These are phyloP conservation scores for Macroventuria anomochaeta DNA, from an alignment of 2,329 filamentous ascomycete genomes.

Conservation along the genomic window DNA sequence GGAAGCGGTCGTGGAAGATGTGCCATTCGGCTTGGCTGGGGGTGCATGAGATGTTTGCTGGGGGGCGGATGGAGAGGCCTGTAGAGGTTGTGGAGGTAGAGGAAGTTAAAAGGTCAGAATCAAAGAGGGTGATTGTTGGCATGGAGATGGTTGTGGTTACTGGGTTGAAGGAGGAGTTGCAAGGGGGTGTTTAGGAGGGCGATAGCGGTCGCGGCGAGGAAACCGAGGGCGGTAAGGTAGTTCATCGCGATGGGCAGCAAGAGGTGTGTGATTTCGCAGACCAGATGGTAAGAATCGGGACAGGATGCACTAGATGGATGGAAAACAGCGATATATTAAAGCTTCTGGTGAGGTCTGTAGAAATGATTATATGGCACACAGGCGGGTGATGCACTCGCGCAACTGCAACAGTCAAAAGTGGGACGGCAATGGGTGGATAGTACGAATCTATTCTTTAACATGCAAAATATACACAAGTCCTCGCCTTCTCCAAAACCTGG, in stretches of 20 bases:
- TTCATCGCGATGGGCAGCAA: no score
- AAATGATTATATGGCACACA: no score
- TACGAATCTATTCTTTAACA: conserved; percentile 11
- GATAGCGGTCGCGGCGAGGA: neutral
- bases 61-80: no score
- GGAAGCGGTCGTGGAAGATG: neutral
- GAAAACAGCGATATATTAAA: no score
- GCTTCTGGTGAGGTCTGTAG: no score
- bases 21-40: neutral
- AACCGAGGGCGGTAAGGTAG: neutral
- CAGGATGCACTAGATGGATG: no score
- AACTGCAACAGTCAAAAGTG: neutral
- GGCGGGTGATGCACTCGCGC: neutral
- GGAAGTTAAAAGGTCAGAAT: no score
- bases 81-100: no score
- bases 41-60: neutral
- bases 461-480: conserved; percentile 13
- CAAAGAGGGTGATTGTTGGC: no score
- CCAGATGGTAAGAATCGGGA: no score
- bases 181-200: neutral
- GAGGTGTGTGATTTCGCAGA: no score
- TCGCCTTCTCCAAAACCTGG: neutral
- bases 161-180: neutral
- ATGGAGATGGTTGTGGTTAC: neutral
- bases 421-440: neutral